These are phyloP conservation scores for Exidia glandulosa DNA, from an alignment of 768 basidiomycete genomes.

Conservation along the genomic window DNA sequence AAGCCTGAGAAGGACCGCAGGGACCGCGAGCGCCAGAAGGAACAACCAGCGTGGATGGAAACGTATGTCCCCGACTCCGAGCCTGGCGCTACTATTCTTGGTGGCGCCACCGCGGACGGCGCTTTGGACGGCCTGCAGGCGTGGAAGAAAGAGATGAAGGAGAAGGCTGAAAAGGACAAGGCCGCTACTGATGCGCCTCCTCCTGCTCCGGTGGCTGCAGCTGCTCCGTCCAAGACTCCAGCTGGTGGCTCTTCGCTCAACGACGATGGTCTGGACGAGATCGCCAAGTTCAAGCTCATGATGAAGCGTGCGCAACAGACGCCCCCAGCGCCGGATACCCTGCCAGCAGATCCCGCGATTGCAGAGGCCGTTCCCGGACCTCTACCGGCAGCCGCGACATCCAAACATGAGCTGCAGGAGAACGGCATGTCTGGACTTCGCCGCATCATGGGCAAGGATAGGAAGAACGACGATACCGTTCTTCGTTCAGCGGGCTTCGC, in stretches of 20 bases:
- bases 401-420: neutral
- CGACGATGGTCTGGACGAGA: slow-evolving; percentile 54
- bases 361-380: neutral
- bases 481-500: neutral
- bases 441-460: neutral
- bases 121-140: slow-evolving; percentile 77
- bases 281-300: slow-evolving; percentile 70
- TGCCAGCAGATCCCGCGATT: neutral
- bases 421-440: neutral
- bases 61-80: slow-evolving; percentile 56
- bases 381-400: slow-evolving; percentile 2
- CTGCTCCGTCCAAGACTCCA: neutral
- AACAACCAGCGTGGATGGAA: slow-evolving; percentile 83
- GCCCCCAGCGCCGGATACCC: neutral
- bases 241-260: too few relatives aligned
- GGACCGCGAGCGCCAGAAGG: slow-evolving; percentile 50
- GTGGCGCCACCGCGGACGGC: slow-evolving; percentile 41
- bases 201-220: neutral
- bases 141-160: slow-evolving; percentile 78
- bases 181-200: slow-evolving; percentile 8
- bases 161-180: slow-evolving; percentile 54
- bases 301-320: slow-evolving; percentile 68
- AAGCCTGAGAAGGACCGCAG: slow-evolving; percentile 39
- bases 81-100: slow-evolving; percentile 39
- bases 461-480: neutral